A percentile compares a stretch with the other conserved stretches of the same genome.
Evolutionary conservation across 129 eudicot genomes (phyloP).

Genomic region (Helianthus annuus): DNA sequence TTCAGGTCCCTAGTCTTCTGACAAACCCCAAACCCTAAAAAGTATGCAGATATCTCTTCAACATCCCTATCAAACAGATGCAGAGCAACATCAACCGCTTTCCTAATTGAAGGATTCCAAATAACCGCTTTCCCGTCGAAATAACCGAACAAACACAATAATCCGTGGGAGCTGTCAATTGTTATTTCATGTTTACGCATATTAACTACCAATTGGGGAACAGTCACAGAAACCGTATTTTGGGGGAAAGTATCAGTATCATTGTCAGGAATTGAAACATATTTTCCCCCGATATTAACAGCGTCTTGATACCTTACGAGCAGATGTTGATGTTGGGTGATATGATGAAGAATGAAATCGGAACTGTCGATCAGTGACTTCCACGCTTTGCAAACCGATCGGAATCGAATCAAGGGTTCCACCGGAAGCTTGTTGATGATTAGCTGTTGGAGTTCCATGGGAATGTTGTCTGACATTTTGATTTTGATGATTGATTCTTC

Average conservation of each 20-base stretch:
- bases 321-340: not conserved
- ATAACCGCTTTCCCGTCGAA: too few relatives aligned
- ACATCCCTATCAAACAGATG: not conserved
- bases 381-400: not conserved
- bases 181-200: too few relatives aligned
- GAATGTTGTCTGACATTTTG: not conserved
- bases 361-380: not conserved
- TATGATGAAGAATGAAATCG: not conserved
- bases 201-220: not conserved
- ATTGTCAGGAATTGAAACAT: not conserved
- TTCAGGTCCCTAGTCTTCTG: not conserved
- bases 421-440: not conserved
- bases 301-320: not conserved
- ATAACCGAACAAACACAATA: not conserved
- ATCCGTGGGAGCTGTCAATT: not conserved
- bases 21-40: constrained; percentile 7
- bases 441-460: not conserved
- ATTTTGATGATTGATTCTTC: too few relatives aligned
- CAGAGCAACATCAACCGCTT: too few relatives aligned
- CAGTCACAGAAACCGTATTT: not conserved
- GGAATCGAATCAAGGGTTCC: not conserved
- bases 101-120: too few relatives aligned
- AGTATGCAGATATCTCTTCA: not conserved
- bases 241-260: not conserved
- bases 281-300: not conserved